Evolutionary conservation across 148 eudicot species (phyloP), one percentile per base, ranked within the genome.

Genomic region (Drosera capensis): DNA sequence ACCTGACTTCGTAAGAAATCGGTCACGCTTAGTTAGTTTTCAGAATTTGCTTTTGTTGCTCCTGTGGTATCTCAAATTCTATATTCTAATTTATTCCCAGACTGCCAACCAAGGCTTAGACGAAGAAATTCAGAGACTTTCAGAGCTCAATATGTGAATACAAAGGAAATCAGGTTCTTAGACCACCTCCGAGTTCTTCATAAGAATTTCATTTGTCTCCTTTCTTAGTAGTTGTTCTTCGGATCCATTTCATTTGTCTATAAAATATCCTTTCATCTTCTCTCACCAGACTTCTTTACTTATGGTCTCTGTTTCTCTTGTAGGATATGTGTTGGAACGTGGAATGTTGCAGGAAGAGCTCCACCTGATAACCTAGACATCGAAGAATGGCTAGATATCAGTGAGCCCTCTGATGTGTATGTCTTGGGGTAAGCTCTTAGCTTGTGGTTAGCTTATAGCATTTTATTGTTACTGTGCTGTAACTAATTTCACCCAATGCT

Each of bases 261-360:
- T n/a, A n/a, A n/a, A 20, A 9, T 13, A 15, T 34, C n/a, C 13
- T 34, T 13, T 11, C 3, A 9, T 34, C 38, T 0, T 9, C 31
- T 28, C 4, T 28, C 9, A 3, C 38, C 38, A 13, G n/a, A n/a
- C n/a, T 15, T 34, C n/a, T 3, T 34, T 34, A 5, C 38, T 15
- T 11, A 9, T n/a, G n/a, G 9, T 15, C 14, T 34, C 38, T 14
- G 13, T 46, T 5, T 28, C 28, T 39, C 16, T 53, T 46, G 30
- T 49, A 90, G 99, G 64, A 55, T 81, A 65, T 77, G 88, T 40
- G 93, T 55, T 51, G 82, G 76, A 58, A 90, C 99, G 40, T 90
- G 99, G 99, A 90, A 90, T 68, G 85, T 78, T 51, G 95, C 75
- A n/a, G 99, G 95, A 56, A 66, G 52, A 66, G 49, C 54, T 53